Evolutionary conservation across 2,329 filamentous ascomycete genomes (phyloP).

Genomic region (Cercospora sojina): DNA sequence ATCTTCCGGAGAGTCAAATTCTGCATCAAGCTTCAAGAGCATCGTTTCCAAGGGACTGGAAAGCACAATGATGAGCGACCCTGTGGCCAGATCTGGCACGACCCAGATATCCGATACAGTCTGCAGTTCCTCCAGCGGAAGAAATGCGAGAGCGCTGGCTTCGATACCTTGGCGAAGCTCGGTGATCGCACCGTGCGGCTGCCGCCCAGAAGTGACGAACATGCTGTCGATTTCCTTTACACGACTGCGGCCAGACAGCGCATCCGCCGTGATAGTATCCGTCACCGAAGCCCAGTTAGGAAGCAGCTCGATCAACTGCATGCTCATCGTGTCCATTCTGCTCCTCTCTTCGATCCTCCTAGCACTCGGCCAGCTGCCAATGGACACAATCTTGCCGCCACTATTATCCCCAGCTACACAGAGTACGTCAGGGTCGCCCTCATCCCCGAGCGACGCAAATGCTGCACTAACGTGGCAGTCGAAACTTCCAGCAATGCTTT

Average conservation of each 20-base stretch:
- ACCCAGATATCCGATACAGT: constrained; percentile 41
- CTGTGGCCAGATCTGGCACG: constrained; percentile 34
- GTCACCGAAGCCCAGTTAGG: constrained; percentile 60
- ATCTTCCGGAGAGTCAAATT: constrained; percentile 22
- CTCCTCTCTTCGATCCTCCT: constrained; percentile 48
- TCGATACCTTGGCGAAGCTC: constrained; percentile 47
- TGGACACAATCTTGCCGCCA: constrained; percentile 53
- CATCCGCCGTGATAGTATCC: constrained; percentile 43
- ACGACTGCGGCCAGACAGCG: constrained; percentile 28
- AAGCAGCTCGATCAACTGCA: constrained; percentile 59
- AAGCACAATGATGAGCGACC: constrained; percentile 40
- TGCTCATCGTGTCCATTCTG: constrained; percentile 47
- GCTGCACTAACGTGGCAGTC: constrained; percentile 75
- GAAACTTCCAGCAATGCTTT: constrained; percentile 60
- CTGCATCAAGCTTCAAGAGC: constrained; percentile 23
- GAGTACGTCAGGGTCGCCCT: constrained; percentile 70
- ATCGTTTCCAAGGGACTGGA: constrained; percentile 35
- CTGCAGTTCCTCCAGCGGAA: constrained; percentile 28
- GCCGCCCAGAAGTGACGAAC: constrained; percentile 45
- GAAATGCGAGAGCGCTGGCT: constrained; percentile 32
- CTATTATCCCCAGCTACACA: constrained; percentile 76
- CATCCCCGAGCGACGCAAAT: constrained; percentile 67
- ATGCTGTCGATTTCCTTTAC: constrained; percentile 30
- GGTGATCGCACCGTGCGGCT: constrained; percentile 46
- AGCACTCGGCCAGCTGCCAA: constrained; percentile 31